These are phyloP conservation scores for Bolboschoenoplectus hybrid DNA, from an alignment of 202 grass and related monocot species.

Conservation along the genomic window DNA sequence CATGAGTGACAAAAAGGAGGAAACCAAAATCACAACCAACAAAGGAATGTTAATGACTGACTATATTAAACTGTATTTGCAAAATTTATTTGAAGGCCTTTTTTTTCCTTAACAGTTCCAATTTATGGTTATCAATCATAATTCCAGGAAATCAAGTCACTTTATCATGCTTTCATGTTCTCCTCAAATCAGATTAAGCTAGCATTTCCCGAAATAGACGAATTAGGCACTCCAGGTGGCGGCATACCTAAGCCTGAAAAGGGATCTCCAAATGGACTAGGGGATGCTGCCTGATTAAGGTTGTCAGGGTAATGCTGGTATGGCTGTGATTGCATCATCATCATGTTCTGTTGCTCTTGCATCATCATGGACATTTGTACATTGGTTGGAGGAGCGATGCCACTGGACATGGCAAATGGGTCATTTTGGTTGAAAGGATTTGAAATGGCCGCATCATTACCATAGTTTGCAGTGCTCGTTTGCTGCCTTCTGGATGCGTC, in stretches of 20 bases:
- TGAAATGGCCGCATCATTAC: background rate
- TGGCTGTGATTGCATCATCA: slow-evolving; percentile 52
- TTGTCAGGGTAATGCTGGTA: slow-evolving; percentile 34
- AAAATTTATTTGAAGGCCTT: background rate
- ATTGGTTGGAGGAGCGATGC: slow-evolving; percentile 53
- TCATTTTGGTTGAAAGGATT: slow-evolving; percentile 44
- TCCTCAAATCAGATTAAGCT: slow-evolving; percentile 62
- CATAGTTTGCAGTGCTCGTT: slow-evolving; percentile 12
- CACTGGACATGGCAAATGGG: slow-evolving; percentile 60
- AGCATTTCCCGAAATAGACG: slow-evolving; percentile 40
- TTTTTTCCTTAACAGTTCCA: background rate
- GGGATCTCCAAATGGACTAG: slow-evolving; percentile 63
- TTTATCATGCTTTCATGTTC: slow-evolving; percentile 4
- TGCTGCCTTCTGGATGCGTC: slow-evolving; percentile 55
- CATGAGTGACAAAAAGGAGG: slow-evolving; percentile 21
- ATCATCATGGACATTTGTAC: slow-evolving; percentile 76
- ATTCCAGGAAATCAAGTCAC: background rate
- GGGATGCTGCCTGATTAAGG: slow-evolving; percentile 26
- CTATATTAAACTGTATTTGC: background rate
- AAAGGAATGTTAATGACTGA: slow-evolving; percentile 2
- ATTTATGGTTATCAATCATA: background rate
- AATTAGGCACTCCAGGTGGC: background rate
- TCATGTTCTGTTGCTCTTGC: slow-evolving; percentile 52
- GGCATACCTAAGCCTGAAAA: slow-evolving; percentile 42
- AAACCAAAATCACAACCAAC: slow-evolving; percentile 7